Conservation (phyloP, 2,329 filamentous ascomycete genomes). For the Diaporthe helianthi region DNA sequence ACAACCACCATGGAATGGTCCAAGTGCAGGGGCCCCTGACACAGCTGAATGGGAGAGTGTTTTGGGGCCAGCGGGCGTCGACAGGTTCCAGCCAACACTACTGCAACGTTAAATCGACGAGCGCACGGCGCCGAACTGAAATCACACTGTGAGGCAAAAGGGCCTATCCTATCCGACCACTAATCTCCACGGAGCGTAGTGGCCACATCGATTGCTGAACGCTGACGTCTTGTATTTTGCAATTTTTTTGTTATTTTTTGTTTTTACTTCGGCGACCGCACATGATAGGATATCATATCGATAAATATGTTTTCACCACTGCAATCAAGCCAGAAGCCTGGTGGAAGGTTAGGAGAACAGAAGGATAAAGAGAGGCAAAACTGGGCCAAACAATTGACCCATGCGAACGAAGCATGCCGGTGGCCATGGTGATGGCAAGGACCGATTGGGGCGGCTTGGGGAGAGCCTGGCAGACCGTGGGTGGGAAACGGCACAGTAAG, state of each 20-base stretch:
- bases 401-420: constrained; percentile 9
- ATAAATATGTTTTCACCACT: not conserved
- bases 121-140: not conserved
- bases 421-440: not conserved
- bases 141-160: not conserved
- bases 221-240: not conserved
- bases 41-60: not conserved
- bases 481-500: constrained; percentile 14
- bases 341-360: not conserved
- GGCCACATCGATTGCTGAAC: not conserved
- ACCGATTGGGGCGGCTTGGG: not conserved
- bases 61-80: not conserved
- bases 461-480: not conserved
- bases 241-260: too few species aligned
- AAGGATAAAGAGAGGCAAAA: not conserved
- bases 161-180: not conserved
- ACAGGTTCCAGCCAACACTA: not conserved
- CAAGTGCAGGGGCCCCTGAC: constrained; percentile 3
- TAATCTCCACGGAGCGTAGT: not conserved
- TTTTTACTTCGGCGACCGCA: not conserved
- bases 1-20: constrained; percentile 2
- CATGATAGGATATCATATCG: not conserved
- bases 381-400: not conserved
- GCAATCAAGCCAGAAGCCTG: not conserved
- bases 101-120: constrained; percentile 25